phyloP scores from a whole-genome alignment of 1,284 basidiomycete species.

The Earliella scabrosa region DNA sequence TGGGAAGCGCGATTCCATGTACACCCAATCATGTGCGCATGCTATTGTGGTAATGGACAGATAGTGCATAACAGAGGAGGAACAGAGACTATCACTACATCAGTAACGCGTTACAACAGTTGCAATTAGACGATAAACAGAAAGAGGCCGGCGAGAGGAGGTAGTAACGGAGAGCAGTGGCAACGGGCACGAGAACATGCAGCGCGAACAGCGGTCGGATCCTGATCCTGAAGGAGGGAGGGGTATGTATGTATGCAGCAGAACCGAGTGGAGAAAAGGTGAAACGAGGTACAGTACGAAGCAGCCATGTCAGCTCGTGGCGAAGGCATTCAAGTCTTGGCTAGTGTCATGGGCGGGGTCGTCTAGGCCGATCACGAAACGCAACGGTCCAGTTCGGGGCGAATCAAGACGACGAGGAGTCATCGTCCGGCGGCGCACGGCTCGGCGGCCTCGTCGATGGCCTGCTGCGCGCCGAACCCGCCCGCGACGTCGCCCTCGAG shows the following conservation, averaged over 20 bases:
- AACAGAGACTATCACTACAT: slow-evolving; percentile 15
- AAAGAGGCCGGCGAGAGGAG: neutral
- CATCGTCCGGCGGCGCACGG: slow-evolving; percentile 12
- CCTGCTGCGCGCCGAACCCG: slow-evolving; percentile 21
- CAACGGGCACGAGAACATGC: neutral
- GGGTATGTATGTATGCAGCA: too few relatives aligned
- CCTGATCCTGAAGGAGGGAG: neutral
- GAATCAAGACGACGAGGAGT: slow-evolving; percentile 1
- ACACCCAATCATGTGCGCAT: too few relatives aligned
- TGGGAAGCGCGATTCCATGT: too few relatives aligned
- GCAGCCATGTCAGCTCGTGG: too few relatives aligned
- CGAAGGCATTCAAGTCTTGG: too few relatives aligned
- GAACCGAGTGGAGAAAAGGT: too few relatives aligned
- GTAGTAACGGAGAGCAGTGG: neutral
- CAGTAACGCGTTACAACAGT: slow-evolving; percentile 15
- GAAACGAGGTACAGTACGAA: too few relatives aligned
- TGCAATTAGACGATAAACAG: slow-evolving; percentile 9
- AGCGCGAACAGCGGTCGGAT: neutral
- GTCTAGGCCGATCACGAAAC: neutral
- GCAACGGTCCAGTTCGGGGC: too few relatives aligned
- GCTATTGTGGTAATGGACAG: neutral
- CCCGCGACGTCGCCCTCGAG: slow-evolving; percentile 26
- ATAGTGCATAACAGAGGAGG: neutral
- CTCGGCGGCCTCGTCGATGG: slow-evolving; percentile 20
- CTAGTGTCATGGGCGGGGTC: neutral